Base-by-base conservation (phyloP, 257 asterid genomes). In the Gentiana straminea region DNA sequence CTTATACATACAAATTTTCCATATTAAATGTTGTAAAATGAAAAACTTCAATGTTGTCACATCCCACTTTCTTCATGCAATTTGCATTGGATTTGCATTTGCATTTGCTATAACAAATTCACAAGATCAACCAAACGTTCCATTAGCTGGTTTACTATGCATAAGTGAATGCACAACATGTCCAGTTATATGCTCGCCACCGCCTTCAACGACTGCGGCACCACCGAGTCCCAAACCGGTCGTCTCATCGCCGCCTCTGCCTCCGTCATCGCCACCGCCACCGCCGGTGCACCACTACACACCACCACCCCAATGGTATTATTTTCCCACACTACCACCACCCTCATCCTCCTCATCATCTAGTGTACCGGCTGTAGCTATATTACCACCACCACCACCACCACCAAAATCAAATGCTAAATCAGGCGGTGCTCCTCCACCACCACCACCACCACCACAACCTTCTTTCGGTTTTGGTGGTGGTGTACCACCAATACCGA, bases 151-250 rank as follows among this genome's bases (percentile, higher is more conserved):
- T 56, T 59, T 81, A 64, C 63, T 83, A 12, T 89, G 95, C 75
- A 79, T 85, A 3, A 85, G 91, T 63, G 91, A 85, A 5, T 85
- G 95, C 46, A 70, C 51, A 12, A 70, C 89, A 1, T 89, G 97
- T 68, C 92, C 97, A 1, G 75, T 71, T 66, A 78, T 79, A 9
- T 89, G 97, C 76, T 83, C 95, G 0, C 75, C 91, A 8, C 94
- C 91, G 33, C 85, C 94, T 5, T 49, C 82, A 8, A 55, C 81
- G 0, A 49, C 72, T 33, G 59, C n/a, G 51, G 49, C 37, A 41
- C 58, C 64, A 46, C 48, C 12, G 56, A 62, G 12, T 35, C 5
- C 71, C 34, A 70, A 55, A 15, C 65, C 70, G 36, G 60, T 62
- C 1, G 67, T 68, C 5, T 41, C 67, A 1, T 44, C 63, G 8